Conservation (phyloP, 2,329 filamentous ascomycete genomes). For the Calonectria honghensis region DNA sequence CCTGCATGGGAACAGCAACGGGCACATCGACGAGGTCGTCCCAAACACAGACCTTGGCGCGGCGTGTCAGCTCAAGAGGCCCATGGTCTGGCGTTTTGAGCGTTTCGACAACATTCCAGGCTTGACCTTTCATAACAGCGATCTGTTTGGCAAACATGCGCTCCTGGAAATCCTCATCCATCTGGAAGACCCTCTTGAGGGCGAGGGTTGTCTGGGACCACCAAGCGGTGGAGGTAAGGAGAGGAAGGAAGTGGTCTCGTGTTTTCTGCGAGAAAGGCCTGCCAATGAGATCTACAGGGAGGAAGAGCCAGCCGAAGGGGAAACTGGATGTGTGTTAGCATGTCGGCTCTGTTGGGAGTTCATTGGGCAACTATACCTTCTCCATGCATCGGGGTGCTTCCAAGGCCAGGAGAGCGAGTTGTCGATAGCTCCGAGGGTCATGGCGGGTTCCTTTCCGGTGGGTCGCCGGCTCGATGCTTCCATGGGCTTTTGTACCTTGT, state of each 20-base stretch:
- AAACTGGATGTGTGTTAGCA: conserved; percentile 77
- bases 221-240: conserved; percentile 96
- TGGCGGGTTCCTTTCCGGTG: conserved; percentile 71
- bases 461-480: conserved; percentile 75
- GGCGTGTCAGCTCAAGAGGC: conserved; percentile 91
- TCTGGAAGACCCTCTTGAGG: conserved; percentile 89
- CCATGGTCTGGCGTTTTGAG: conserved; percentile 95
- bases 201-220: conserved; percentile 96
- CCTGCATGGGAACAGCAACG: conserved; percentile 91
- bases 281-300: conserved; percentile 96
- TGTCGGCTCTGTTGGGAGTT: background rate
- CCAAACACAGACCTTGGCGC: conserved; percentile 96
- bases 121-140: conserved; percentile 99
- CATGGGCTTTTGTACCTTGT: conserved; percentile 90
- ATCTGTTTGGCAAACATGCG: conserved; percentile 99
- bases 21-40: conserved; percentile 98
- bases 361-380: conserved; percentile 65
- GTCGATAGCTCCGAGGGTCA: conserved; percentile 94
- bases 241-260: conserved; percentile 93
- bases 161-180: conserved; percentile 97
- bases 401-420: conserved; percentile 99
- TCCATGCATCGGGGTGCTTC: conserved; percentile 96
- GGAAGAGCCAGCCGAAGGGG: conserved; percentile 98
- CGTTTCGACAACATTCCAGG: conserved; percentile 99
- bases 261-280: conserved; percentile 97